These are phyloP conservation scores for Ampelocalamus luodianensis DNA, from an alignment of 176 grass and related monocot species.

Conservation along the genomic window DNA sequence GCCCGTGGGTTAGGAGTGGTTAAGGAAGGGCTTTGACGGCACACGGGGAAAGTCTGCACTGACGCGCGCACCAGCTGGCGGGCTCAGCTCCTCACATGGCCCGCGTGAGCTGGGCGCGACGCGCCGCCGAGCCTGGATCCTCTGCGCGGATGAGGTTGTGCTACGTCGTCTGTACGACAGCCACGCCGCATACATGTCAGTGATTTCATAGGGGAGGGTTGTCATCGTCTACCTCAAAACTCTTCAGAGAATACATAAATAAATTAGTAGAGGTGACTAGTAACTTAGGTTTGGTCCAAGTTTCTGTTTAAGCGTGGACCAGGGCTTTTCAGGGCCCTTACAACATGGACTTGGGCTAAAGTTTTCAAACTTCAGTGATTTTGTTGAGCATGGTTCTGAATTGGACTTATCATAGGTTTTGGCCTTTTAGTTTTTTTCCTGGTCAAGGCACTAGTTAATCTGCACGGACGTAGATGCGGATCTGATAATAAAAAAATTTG, in stretches of 20 bases:
- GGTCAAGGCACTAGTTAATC: neutral
- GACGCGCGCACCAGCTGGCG: neutral
- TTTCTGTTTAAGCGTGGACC: no score
- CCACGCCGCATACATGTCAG: no score
- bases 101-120: neutral
- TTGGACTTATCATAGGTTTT: neutral
- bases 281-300: no score
- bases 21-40: neutral
- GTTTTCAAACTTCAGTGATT: neutral
- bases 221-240: neutral
- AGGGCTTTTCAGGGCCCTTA: neutral
- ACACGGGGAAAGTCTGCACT: neutral
- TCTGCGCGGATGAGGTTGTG: neutral
- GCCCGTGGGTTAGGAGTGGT: neutral
- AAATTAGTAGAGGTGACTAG: neutral
- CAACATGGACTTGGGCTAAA: neutral
- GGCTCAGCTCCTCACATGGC: no score
- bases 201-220: neutral
- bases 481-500: neutral
- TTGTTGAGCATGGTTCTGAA: neutral
- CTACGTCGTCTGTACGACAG: no score
- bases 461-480: slow-evolving; percentile 9
- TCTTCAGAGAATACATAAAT: neutral
- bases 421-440: neutral
- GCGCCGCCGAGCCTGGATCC: neutral